phyloP scores from a whole-genome alignment of 306 rosid genomes.

The Quercus agrifolia region DNA sequence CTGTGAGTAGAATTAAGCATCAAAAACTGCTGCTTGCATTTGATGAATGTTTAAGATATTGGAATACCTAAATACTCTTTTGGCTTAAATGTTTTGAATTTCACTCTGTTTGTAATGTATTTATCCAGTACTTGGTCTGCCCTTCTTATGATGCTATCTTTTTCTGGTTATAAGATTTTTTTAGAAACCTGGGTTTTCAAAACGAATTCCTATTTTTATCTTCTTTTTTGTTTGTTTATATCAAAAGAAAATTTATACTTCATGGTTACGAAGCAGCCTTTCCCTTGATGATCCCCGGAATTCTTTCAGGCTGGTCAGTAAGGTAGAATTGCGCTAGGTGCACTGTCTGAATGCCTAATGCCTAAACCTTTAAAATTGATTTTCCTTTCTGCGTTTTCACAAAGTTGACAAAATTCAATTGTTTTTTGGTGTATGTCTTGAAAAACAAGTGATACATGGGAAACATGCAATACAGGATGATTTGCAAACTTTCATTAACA shows the following conservation, averaged over 20 bases:
- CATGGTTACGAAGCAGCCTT: background rate
- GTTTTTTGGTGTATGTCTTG: background rate
- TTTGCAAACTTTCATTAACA: background rate
- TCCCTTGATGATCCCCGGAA: background rate
- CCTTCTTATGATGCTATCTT: background rate
- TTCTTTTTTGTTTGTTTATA: background rate
- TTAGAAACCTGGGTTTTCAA: background rate
- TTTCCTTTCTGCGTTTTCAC: background rate
- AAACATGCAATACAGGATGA: background rate
- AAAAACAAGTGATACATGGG: background rate
- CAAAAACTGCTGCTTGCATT: background rate
- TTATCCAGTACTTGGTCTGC: background rate
- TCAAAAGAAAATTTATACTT: background rate
- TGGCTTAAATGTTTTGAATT: background rate
- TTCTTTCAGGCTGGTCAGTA: background rate
- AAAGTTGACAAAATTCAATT: background rate
- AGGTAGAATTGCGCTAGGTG: background rate
- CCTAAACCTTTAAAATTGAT: background rate
- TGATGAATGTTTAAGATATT: background rate
- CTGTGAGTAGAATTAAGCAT: slow-evolving; percentile 3
- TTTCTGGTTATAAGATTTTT: background rate
- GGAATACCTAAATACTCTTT: background rate
- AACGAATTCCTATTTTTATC: background rate
- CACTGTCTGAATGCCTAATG: background rate
- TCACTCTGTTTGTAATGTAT: background rate